These are phyloP conservation scores for Ustilago bromivora DNA, from an alignment of 1,284 basidiomycete species.

Conservation along the genomic window DNA sequence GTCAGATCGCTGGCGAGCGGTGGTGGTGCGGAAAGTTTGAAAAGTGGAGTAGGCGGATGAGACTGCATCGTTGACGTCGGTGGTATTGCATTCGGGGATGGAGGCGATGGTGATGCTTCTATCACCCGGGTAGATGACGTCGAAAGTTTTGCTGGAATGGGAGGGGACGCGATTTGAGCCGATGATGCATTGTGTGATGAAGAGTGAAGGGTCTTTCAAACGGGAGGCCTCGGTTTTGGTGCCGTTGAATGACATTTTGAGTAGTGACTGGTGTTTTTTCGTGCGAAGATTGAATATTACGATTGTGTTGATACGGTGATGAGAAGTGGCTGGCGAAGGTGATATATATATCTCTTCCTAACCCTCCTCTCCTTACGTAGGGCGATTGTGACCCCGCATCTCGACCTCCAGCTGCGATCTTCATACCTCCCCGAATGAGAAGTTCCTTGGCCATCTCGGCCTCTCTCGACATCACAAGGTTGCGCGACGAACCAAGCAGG, in stretches of 20 bases:
- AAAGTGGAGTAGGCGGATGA: slow-evolving; percentile 29
- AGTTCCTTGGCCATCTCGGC: no score
- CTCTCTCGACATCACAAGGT: no score
- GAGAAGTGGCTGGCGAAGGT: no score
- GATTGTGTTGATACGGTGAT: no score
- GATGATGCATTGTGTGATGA: slow-evolving; percentile 34
- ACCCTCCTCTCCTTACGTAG: no score
- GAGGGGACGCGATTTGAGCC: slow-evolving; percentile 29
- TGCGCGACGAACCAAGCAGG: no score
- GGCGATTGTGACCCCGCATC: not conserved
- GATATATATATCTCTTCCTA: no score
- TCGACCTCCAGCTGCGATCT: not conserved
- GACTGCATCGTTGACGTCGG: slow-evolving; percentile 40
- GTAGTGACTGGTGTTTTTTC: no score
- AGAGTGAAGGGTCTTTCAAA: slow-evolving; percentile 39
- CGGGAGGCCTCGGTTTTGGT: slow-evolving; percentile 21
- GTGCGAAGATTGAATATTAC: no score
- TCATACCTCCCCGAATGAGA: not conserved
- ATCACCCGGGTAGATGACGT: slow-evolving; percentile 36
- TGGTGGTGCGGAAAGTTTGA: slow-evolving; percentile 17
- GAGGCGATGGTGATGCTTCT: slow-evolving; percentile 18
- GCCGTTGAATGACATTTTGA: slow-evolving; percentile 25
- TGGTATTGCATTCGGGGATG: slow-evolving; percentile 36
- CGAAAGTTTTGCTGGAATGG: slow-evolving; percentile 29
- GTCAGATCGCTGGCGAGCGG: slow-evolving; percentile 30